These are phyloP conservation scores for Aureobasidium sp. DNA, from an alignment of 2,329 filamentous ascomycete species.

Conservation along the genomic window DNA sequence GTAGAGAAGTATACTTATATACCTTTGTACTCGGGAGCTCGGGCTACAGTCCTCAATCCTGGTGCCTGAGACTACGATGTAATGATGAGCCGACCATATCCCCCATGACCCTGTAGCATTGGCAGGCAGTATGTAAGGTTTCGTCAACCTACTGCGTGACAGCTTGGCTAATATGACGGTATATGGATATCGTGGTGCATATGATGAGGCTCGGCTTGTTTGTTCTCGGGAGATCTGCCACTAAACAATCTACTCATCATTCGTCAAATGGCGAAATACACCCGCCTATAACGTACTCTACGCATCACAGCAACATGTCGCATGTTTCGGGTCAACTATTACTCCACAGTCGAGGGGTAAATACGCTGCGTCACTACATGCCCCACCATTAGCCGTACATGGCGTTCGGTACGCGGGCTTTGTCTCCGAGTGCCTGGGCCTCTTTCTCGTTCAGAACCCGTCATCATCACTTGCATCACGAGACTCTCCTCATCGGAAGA, in stretches of 20 bases:
- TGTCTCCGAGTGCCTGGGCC: neutral
- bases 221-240: neutral
- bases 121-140: neutral
- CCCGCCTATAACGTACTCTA: neutral
- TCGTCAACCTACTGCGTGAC: neutral
- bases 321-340: neutral
- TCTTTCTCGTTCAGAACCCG: neutral
- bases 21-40: neutral
- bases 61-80: conserved; percentile 4
- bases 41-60: neutral
- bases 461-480: neutral
- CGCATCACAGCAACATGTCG: neutral
- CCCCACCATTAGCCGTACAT: neutral
- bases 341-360: neutral
- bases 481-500: neutral
- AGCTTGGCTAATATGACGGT: conserved; percentile 2
- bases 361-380: neutral
- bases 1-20: conserved; percentile 1
- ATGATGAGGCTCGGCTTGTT: neutral
- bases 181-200: neutral
- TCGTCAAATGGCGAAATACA: neutral
- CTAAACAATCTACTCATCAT: neutral
- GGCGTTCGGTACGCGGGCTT: neutral
- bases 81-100: conserved; percentile 4
- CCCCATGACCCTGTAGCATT: neutral